phyloP scores from a whole-genome alignment of 164 flowering plant genomes.

The Aristolochia fimbriata region DNA sequence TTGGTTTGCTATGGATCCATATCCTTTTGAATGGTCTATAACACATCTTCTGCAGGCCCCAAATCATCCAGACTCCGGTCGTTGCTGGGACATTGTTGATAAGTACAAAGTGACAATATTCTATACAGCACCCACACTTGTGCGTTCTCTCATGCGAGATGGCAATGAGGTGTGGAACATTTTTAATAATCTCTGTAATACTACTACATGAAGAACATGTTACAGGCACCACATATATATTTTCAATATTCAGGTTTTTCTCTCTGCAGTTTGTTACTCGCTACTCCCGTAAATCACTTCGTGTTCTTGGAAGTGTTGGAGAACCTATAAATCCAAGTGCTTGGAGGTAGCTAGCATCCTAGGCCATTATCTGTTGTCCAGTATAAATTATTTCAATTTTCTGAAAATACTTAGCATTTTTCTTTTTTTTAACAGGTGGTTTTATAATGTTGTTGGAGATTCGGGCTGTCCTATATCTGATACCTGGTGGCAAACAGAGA shows the following conservation, averaged over 20 bases:
- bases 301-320: slow-evolving; percentile 96
- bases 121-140: slow-evolving; percentile 96
- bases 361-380: background rate
- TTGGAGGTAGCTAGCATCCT: slow-evolving; percentile 52
- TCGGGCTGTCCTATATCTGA: slow-evolving; percentile 95
- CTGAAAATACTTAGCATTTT: background rate
- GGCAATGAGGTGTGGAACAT: slow-evolving; percentile 65
- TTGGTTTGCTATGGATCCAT: too few relatives aligned
- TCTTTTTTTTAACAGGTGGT: slow-evolving; percentile 54
- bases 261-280: slow-evolving; percentile 66
- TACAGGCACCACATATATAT: background rate
- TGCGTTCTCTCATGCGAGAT: slow-evolving; percentile 95
- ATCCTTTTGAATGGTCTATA: background rate
- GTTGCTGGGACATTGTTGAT: slow-evolving; percentile 98
- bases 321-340: slow-evolving; percentile 99
- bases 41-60: slow-evolving; percentile 60
- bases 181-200: background rate
- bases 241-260: background rate
- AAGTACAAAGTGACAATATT: slow-evolving; percentile 89
- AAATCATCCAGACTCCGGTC: slow-evolving; percentile 89
- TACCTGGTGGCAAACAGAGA: slow-evolving; percentile 99
- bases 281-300: slow-evolving; percentile 79
- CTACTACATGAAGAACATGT: background rate
- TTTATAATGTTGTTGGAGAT: slow-evolving; percentile 82
- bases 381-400: background rate